Evolutionary conservation across 1,284 basidiomycete genomes (phyloP).

Genomic region (Filobasidium uniguttulatum): DNA sequence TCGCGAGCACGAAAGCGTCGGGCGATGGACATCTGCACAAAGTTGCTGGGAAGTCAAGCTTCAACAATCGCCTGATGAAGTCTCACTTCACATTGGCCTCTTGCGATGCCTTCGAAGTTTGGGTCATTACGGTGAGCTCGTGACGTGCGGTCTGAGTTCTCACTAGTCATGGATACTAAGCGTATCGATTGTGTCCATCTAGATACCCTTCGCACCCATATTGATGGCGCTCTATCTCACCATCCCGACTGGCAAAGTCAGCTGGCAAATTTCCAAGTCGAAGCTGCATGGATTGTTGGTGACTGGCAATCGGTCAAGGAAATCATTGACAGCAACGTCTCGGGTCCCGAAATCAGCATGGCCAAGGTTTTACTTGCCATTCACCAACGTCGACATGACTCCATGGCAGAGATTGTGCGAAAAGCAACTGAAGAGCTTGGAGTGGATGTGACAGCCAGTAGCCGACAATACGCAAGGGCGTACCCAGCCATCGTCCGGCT

Average conservation of each 20-base stretch:
- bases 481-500: constrained; percentile 80
- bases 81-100: constrained; percentile 78
- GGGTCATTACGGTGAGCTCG: constrained; percentile 77
- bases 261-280: constrained; percentile 73
- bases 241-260: constrained; percentile 71
- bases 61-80: constrained; percentile 76
- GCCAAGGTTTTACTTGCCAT: constrained; percentile 73
- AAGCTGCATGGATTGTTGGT: constrained; percentile 90
- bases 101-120: constrained; percentile 84
- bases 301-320: constrained; percentile 73
- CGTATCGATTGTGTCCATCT: constrained; percentile 8
- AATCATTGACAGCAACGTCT: constrained; percentile 45
- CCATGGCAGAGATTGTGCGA: constrained; percentile 43
- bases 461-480: constrained; percentile 63
- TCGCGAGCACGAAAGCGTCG: constrained; percentile 93
- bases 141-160: neutral
- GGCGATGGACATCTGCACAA: constrained; percentile 94
- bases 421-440: constrained; percentile 67
- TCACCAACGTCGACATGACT: constrained; percentile 32
- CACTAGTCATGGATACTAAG: neutral
- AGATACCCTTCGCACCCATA: constrained; percentile 94
- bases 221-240: constrained; percentile 73
- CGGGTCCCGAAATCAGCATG: constrained; percentile 54
- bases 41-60: constrained; percentile 99
- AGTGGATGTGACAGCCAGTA: constrained; percentile 63